Evolutionary conservation across 2,329 filamentous ascomycete genomes (phyloP).

Genomic region (Verticillium klebahnii): DNA sequence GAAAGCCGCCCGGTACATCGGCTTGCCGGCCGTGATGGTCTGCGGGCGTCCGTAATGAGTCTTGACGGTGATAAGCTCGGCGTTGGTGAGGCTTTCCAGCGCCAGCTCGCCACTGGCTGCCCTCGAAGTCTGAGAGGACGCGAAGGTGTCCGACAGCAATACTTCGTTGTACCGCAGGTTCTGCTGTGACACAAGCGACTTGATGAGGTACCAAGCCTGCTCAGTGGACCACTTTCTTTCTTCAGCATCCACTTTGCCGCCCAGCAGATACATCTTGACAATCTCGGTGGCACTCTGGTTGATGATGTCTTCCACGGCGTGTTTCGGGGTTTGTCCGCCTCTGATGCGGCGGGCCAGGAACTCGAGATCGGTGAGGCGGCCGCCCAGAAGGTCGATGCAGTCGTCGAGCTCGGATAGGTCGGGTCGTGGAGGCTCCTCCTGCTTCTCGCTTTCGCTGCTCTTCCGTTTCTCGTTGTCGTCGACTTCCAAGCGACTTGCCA

Average conservation of each 20-base stretch:
- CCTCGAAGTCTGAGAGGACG: conserved; percentile 42
- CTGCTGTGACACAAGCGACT: conserved; percentile 64
- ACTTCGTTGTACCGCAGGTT: conserved; percentile 80
- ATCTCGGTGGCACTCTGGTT: conserved; percentile 86
- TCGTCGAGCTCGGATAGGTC: conserved; percentile 70
- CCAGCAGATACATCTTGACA: conserved; percentile 84
- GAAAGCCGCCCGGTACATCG: conserved; percentile 84
- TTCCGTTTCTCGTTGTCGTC: conserved; percentile 21
- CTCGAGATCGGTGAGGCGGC: conserved; percentile 91
- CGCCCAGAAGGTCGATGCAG: conserved; percentile 78
- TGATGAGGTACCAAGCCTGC: conserved; percentile 89
- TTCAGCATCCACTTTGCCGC: conserved; percentile 40
- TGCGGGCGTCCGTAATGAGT: conserved; percentile 72
- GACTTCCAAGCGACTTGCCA: conserved; percentile 73
- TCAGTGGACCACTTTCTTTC: conserved; percentile 70
- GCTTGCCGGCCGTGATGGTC: conserved; percentile 73
- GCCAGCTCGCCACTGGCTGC: conserved; percentile 65
- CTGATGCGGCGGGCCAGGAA: conserved; percentile 88
- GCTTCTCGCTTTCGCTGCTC: conserved; percentile 14
- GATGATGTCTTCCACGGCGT: conserved; percentile 84
- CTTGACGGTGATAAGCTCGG: conserved; percentile 78
- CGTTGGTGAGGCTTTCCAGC: conserved; percentile 74
- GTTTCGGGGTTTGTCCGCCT: conserved; percentile 74
- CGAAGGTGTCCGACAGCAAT: conserved; percentile 71
- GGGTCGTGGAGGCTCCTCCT: conserved; percentile 15